phyloP scores from a whole-genome alignment of 257 asterid species.

The Solanum ahanhuiri region DNA sequence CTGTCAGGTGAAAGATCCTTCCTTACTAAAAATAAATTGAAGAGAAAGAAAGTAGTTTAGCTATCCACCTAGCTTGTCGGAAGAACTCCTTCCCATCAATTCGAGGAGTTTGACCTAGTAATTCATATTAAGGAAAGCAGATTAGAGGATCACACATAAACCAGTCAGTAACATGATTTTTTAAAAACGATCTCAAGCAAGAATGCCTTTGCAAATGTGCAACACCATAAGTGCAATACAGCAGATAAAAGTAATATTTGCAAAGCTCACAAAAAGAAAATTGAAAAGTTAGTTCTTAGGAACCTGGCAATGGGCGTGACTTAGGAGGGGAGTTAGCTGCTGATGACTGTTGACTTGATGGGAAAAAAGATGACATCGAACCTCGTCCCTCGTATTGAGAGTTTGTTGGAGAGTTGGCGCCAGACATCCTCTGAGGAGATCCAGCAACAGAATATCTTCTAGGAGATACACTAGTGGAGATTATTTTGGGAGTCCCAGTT shows the following conservation, averaged over 20 bases:
- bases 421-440: slow-evolving; percentile 62
- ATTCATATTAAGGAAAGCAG: not conserved
- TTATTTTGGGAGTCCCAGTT: slow-evolving; percentile 60
- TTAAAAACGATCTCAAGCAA: not conserved
- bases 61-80: slow-evolving; percentile 87
- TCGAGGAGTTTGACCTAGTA: slow-evolving; percentile 76
- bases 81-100: slow-evolving; percentile 94
- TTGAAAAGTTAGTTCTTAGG: not conserved
- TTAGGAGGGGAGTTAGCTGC: slow-evolving; percentile 96
- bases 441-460: slow-evolving; percentile 68
- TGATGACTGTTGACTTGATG: slow-evolving; percentile 94
- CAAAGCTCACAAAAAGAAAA: not conserved
- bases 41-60: not conserved
- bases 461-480: slow-evolving; percentile 67
- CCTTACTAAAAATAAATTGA: not conserved
- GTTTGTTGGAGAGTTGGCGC: slow-evolving; percentile 48
- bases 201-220: not conserved
- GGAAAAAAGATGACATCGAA: slow-evolving; percentile 68
- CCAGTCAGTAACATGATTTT: not conserved
- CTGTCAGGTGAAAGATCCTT: slow-evolving; percentile 7
- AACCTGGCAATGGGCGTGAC: slow-evolving; percentile 67
- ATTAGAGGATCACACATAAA: not conserved
- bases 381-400: slow-evolving; percentile 49
- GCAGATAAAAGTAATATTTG: not conserved
- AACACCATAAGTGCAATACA: not conserved